Evolutionary conservation across 768 basidiomycete species (phyloP).

Genomic region (Amanita exitialis): DNA sequence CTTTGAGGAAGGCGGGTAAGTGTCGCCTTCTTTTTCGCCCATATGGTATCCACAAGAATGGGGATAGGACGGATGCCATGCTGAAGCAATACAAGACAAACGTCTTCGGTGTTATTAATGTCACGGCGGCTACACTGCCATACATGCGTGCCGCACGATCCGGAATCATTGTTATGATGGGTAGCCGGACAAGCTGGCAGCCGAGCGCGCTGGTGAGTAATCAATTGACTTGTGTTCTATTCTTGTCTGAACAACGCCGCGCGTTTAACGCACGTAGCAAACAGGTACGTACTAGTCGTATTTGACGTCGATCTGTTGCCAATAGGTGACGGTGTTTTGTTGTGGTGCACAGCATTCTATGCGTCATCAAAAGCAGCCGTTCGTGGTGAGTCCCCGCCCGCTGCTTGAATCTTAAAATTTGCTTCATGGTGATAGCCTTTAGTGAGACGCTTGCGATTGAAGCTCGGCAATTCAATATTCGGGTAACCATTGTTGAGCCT

Average conservation of each 20-base stretch:
- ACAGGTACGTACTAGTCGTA: constrained; percentile 9
- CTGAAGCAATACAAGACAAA: constrained; percentile 35
- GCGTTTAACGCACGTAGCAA: background rate
- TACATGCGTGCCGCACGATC: constrained; percentile 35
- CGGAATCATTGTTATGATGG: constrained; percentile 40
- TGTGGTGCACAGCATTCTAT: constrained; percentile 18
- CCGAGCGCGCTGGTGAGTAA: constrained; percentile 30
- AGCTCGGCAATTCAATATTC: constrained; percentile 44
- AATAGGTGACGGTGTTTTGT: background rate
- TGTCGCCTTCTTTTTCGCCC: constrained; percentile 10
- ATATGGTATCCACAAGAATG: background rate
- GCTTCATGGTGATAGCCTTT: constrained; percentile 28
- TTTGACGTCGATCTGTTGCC: constrained; percentile 17
- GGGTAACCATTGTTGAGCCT: constrained; percentile 46
- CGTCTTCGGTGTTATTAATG: constrained; percentile 41
- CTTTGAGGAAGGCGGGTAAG: too few relatives aligned
- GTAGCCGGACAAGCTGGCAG: constrained; percentile 44
- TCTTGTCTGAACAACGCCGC: background rate
- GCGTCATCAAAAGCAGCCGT: constrained; percentile 53
- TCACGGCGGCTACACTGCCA: constrained; percentile 43
- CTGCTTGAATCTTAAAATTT: background rate
- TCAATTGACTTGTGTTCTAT: background rate
- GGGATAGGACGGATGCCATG: background rate
- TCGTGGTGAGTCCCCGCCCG: constrained; percentile 28
- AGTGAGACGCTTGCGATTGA: constrained; percentile 45